Conservation (phyloP, 2,329 filamentous ascomycete genomes). For the Diaporthe sp. region DNA sequence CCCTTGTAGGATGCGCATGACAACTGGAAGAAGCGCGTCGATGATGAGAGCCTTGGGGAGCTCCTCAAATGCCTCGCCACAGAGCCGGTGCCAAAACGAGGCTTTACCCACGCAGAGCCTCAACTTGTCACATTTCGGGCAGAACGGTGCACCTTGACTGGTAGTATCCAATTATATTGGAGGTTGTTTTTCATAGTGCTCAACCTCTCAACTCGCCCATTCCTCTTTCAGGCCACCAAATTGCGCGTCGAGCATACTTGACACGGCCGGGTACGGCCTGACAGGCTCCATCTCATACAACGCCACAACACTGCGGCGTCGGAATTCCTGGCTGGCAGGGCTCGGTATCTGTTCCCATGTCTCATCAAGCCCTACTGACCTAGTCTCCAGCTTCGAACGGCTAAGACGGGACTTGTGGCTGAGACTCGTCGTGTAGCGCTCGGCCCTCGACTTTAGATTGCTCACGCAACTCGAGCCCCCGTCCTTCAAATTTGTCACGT, state of each 20-base stretch:
- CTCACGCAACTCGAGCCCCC: not conserved
- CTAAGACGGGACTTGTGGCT: not conserved
- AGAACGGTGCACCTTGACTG: not conserved
- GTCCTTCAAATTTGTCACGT: not conserved
- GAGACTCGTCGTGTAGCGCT: not conserved
- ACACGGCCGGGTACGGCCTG: conserved; percentile 18
- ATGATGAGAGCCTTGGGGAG: no score
- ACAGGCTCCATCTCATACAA: conserved; percentile 19
- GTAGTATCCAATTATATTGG: not conserved
- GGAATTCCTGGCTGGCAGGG: not conserved
- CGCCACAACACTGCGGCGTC: conserved; percentile 10
- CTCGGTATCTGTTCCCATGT: conserved; percentile 15
- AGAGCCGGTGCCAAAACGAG: no score
- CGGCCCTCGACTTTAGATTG: not conserved
- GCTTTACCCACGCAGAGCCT: not conserved
- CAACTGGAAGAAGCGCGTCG: not conserved
- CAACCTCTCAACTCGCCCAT: conserved; percentile 2
- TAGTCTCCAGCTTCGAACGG: not conserved
- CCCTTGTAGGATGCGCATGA: not conserved
- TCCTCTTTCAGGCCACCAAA: conserved; percentile 12
- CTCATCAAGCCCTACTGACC: not conserved
- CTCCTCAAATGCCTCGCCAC: not conserved
- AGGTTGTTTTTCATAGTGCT: not conserved
- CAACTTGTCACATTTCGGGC: not conserved
- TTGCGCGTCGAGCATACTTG: conserved; percentile 11